Evolutionary conservation across 306 rosid genomes (phyloP).

Genomic region (Quercus alba): DNA sequence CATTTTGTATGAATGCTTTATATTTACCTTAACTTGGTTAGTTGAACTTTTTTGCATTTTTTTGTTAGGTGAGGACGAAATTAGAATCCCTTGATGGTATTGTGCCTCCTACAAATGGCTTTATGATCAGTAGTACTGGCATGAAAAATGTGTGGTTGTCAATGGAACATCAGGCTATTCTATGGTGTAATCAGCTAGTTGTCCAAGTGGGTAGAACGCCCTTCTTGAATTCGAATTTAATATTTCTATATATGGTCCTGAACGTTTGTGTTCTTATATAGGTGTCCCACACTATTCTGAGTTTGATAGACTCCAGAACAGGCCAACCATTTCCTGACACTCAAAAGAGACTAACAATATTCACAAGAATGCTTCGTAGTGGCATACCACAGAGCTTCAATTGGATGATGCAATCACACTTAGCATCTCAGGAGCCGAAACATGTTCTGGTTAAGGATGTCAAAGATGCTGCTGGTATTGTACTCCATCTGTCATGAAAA

Average conservation of each 20-base stretch:
- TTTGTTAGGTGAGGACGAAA: constrained; percentile 69
- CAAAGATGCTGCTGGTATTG: constrained; percentile 62
- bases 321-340: constrained; percentile 71
- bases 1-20: constrained; percentile 13
- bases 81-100: constrained; percentile 84
- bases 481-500: neutral
- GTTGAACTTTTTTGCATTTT: constrained; percentile 26
- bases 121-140: constrained; percentile 91
- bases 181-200: constrained; percentile 97
- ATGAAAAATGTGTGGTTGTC: constrained; percentile 98
- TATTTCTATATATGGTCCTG: constrained; percentile 30
- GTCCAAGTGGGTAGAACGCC: constrained; percentile 64
- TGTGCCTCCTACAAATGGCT: constrained; percentile 97
- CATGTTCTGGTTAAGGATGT: constrained; percentile 39
- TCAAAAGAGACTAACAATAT: constrained; percentile 56
- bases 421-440: constrained; percentile 35
- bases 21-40: constrained; percentile 13
- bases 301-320: constrained; percentile 71
- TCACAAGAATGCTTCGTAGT: constrained; percentile 85
- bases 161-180: constrained; percentile 97
- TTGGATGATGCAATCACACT: constrained; percentile 47
- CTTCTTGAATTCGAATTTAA: constrained; percentile 10
- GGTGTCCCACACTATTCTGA: constrained; percentile 95
- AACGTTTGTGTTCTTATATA: constrained; percentile 40
- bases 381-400: constrained; percentile 70